Base-by-base conservation (phyloP, 345 rosid genomes). In the Brassica carinata region DNA sequence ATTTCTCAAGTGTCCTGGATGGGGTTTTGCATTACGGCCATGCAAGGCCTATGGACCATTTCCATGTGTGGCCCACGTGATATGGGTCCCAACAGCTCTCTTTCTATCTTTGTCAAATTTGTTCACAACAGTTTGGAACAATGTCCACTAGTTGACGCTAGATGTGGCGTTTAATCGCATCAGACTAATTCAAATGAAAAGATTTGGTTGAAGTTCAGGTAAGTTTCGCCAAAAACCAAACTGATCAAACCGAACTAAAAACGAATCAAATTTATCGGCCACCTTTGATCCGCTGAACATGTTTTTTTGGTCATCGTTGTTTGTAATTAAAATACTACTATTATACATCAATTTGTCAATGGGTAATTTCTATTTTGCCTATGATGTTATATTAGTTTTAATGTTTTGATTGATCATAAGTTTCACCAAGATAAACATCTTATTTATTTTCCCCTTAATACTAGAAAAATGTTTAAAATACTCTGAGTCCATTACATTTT, bases 21-120 rank as follows among this genome's bases (percentile, higher is more conserved):
- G 82, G 64, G 69, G 30, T 57, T 72, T 58, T 58, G 51, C 36
- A 29, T 66, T 8, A 14, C 10, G 68, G 68, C 78, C 73, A 73
- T 79, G 82, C 73, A 79, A 65, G 13, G 40, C 62, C 5, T 55
- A 17, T 72, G 82, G 82, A 57, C 82, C 82, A 72, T 26, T 9
- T 29, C 68, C 67, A 72, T 78, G 53, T 18, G 77, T 79, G 82
- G 51, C 68, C 77, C 77, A 79, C 63, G 82, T 79, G 77, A 57
- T 29, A 5, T 38, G 77, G 73, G 69, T 67, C 82, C 77, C 53
- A 19, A 19, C 23, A 55, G 45, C 31, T 55, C 62, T 55, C 73
- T 66, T 72, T 40, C 8, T 36, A 31, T 68, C 45, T 57, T 79
- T 59, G 64, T 65, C 38, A 40, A 66, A 19, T 40, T 66, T 67